Evolutionary conservation across 23 red algal genomes (phyloP), one percentile per base, ranked within the genome.

Genomic region (Chondrus crispus): DNA sequence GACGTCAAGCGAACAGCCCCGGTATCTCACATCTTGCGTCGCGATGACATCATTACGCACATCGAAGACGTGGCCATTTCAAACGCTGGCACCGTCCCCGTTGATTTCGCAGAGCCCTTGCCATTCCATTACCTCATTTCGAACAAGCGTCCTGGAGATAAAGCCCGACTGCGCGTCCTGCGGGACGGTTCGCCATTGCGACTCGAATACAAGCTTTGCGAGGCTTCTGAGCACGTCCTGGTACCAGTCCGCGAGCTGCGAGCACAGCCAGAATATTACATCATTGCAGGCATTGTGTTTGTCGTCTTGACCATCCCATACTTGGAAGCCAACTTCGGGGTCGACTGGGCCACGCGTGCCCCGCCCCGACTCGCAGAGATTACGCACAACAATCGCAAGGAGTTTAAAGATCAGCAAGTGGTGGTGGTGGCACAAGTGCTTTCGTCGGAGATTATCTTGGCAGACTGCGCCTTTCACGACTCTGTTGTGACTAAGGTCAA

Each of bases 401-500:
- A 93, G 68, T 82, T 45, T 69, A 22, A 64, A 11, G 87, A 90
- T 52, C 73, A 98, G 66, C 86, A 99, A 74, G 88, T 99, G n/a
- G 97, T 99, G 32, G 66, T 99, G 37, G 77, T 96, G 44, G 94
- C 97, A 5, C 94, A 96, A 38, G 97, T 99, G 37, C 81, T 99
- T 22, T 89, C 88, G 58, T 80, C 91, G 33, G 80, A 87, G 12
- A 95, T 99, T 53, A 99, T 93, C 77, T 69, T 88, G 22, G 97
- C 90, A 20, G 96, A 96, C 69, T 89, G 96, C 57, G 64, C 63
- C 10, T 68, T 99, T 8, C 85, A 66, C 28, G 89, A 95, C 80
- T 72, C 83, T 8, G 73, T 88, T 52, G 48, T 98, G 52, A 58
- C 85, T 20, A 82, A 90, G 19, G 88, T 95, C 43, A 98, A 98